Evolutionary conservation across 805 yeast species (phyloP), one percentile per base, ranked within the genome.

Genomic region (Wickerhamia fluorescens): DNA sequence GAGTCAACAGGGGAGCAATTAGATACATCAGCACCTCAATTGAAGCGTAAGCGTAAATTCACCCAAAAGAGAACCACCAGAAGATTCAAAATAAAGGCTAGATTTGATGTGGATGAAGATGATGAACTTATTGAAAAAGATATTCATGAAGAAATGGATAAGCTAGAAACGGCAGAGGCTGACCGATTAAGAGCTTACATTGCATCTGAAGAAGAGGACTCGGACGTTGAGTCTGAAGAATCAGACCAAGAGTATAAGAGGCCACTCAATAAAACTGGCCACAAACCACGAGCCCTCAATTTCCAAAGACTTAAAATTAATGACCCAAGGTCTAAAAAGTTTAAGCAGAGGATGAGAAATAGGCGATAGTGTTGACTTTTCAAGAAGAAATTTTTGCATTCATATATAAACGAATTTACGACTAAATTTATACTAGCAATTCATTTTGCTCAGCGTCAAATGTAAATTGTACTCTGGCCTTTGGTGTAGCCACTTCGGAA

Each of bases 51-150:
- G 36, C 56, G 48, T 37, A 49, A 49, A 21, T 61, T 57, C 33
- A 71, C 77, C 0, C 71, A 67, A 24, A 73, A 73, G 49, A 49
- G 78, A 41, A 62, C 69, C 1, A 71, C 78, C 1, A 53, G 73
- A 30, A 54, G 75, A 28, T 63, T 66, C 51, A 71, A 68, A 34
- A 56, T 73, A 34, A 66, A 60, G 35, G 71, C 77, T 0, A 40
- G 51, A 12, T 36, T 33, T 4, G 49, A 39, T 3, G 39, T 42
- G 0, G 36, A 31, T 1, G 44, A 35, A 3, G 51, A 48, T 4
- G 66, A 60, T 26, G 43, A 40, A 8, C 37, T 68, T 20, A 52
- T 50, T n/a, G 45, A 45, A 10, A 53, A 60, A 16, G 51, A 72
- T 37, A 45, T 73, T 6, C 73, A 68, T 27, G 49, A 56, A n/a